Base-by-base conservation (phyloP, 441 rosid genomes). In the Macaranga tanarius region DNA sequence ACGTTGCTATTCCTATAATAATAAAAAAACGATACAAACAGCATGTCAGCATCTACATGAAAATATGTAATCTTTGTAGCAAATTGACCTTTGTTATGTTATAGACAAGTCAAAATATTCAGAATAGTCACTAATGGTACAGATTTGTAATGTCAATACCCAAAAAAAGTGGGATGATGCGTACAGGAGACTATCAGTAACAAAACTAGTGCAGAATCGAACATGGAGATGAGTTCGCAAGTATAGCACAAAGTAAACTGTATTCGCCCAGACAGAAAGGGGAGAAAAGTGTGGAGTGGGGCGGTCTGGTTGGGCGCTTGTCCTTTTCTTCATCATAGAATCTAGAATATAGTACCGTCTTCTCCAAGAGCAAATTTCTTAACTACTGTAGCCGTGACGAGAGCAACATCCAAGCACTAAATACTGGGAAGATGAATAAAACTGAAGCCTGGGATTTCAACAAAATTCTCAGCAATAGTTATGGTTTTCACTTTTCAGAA, bases 371-470 rank as follows among this genome's bases (percentile, higher is more conserved):
- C 64, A 58, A 71, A 51, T 44, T 68, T 65, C 48, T 58, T 56
- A 52, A 48, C 81, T 82, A 80, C 58, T 50, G 22, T 42, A 84
- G 63, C 64, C 79, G 78, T 67, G 95, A 81, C 15, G 89, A 83
- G 42, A 89, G 86, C 74, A 85, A 77, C 77, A 83, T 28, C 92
- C 90, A 89, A 38, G 87, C 92, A 73, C 91, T 77, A 83, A 88
- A 77, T 79, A 86, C 63, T 0, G 96, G 96, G 80, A 94, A 86
- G 51, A 86, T 78, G 34, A 90, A 80, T 45, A 90, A 5, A 38
- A 91, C 93, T 75, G 95, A 90, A 51, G 92, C 98, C 97, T 92
- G 85, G 64, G 38, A 79, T 71, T 52, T 55, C 63, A 34, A 77
- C 6, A 57, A 66, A 60, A 71, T 22, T 26, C 47, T 54, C 44